Evolutionary conservation across 176 grass and related monocot genomes (phyloP), one percentile per base, ranked within the genome.

Genomic region (Cenchrus fungigraminus): DNA sequence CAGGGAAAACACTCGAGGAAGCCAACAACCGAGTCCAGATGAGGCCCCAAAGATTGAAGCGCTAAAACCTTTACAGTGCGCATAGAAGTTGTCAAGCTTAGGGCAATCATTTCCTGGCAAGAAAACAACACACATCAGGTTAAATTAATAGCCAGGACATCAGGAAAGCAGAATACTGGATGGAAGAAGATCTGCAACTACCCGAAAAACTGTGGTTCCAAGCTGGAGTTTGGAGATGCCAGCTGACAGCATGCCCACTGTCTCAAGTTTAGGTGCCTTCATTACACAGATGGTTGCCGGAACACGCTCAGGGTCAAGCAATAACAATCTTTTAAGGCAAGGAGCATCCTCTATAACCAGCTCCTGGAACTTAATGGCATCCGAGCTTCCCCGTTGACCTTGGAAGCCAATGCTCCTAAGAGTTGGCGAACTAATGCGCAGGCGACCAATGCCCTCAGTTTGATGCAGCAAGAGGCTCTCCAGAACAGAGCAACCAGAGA

Each of bases 1-100:
- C 53, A 84, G 20, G 82, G 82, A 25, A 84, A 84, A 2, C 82
- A 84, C 40, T 64, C 66, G 7, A 84, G 59, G 1, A 84, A 42
- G 19, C 22, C 60, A 55, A 84, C 2, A 71, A 85, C 3, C 0
- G 25, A 2, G 9, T 78, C 74, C 53, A 85, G 65, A 85, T 78
- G 40, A 10, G 74, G 83, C 6, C 83, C 83, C 1, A 10, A 2
- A 6, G 83, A 70, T 2, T 40, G 0, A 37, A 85, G 12, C 14
- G 17, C 64, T 53, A 85, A 70, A 56, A 85, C 12, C 52, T 78
- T 85, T 28, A 85, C 62, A 47, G 51, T 60, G 7, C 17, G 22
- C 64, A 78, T 74, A 1, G 51, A 55, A 3, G 22, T 74, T 56
- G 51, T 20, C 50, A 74, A 19, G 72, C 72, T 74, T 53, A 11